Base-by-base conservation (phyloP, 2,329 filamentous ascomycete genomes). In the Ascochyta koolunga region DNA sequence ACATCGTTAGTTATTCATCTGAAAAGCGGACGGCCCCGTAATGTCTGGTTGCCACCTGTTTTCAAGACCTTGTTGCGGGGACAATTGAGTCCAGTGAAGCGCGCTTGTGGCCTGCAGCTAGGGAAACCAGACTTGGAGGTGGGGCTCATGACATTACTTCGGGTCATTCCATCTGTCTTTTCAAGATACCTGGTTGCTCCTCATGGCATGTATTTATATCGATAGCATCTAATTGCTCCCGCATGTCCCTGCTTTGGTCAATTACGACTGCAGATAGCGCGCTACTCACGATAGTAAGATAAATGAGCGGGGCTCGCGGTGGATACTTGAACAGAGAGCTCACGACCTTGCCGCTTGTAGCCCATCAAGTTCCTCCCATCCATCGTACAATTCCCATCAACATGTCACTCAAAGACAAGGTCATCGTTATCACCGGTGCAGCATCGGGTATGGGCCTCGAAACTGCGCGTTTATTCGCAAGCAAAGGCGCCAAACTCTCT, bases 391-490 rank as follows among this genome's bases (percentile, higher is more conserved):
- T 16, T 11, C 29, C 11, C 13, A 9, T 24, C 43, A 45, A 31
- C 15, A 67, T 68, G 58, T 66, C 65, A 13, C 48, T 71, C 36
- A 60, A 70, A 37, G 65, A 59, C 22, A 71, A 67, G 29, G 67
- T 71, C 54, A 66, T 72, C 37, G 66, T 61, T 25, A 67, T 73
- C 47, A 73, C 69, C 3, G 68, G 70, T 21, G 70, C 64, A 7
- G 70, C 65, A 0, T 71, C 66, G 2, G 68, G 70, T 18, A 73
- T 72, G 8, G 70, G 69, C 31, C 59, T 70, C 15, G 67, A 64
- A 51, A 69, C 67, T 2, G 60, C 66, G 4, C 62, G 60, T 9
- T 56, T 65, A 3, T 60, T 71, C 37, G 64, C 64, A 2, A 60
- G 58, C 54, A 66, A 65, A 59, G 66, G 69, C 32, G 71, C 68